A percentile compares a stretch with the other conserved stretches of the same genome.
phyloP scores from a whole-genome alignment of 805 yeast species.

The Yamadazyma kitorensis region DNA sequence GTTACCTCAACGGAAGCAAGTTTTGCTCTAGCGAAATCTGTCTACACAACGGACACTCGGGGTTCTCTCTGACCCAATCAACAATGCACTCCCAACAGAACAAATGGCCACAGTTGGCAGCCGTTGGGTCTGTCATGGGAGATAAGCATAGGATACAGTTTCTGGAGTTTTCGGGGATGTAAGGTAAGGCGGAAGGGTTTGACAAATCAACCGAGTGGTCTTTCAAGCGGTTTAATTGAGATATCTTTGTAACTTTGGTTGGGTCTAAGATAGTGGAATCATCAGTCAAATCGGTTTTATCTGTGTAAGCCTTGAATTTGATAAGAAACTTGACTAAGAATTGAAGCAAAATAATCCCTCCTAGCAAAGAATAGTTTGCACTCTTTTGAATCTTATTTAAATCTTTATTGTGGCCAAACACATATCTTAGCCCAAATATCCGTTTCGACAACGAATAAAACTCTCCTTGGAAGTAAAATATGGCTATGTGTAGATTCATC shows the following conservation, averaged over 20 bases:
- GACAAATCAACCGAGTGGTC: slow-evolving; percentile 40
- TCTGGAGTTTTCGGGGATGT: slow-evolving; percentile 67
- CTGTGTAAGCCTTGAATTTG: slow-evolving; percentile 25
- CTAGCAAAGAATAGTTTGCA: slow-evolving; percentile 77
- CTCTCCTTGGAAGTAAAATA: slow-evolving; percentile 79
- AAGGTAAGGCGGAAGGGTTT: slow-evolving; percentile 57
- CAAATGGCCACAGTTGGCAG: slow-evolving; percentile 87
- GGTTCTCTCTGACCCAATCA: slow-evolving; percentile 84
- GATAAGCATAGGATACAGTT: slow-evolving; percentile 83
- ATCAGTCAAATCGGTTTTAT: slow-evolving; percentile 14
- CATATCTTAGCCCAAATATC: slow-evolving; percentile 76
- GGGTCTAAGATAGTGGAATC: slow-evolving; percentile 12
- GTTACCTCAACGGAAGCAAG: slow-evolving; percentile 50
- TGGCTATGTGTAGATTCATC: slow-evolving; percentile 69
- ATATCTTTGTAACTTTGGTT: slow-evolving; percentile 4
- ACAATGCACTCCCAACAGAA: slow-evolving; percentile 91
- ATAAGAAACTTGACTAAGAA: slow-evolving; percentile 42
- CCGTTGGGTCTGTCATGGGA: slow-evolving; percentile 75
- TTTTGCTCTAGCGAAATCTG: slow-evolving; percentile 63
- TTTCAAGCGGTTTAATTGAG: slow-evolving; percentile 6
- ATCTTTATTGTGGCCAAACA: slow-evolving; percentile 59
- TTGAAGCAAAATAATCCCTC: slow-evolving; percentile 57
- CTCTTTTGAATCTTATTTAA: slow-evolving; percentile 32
- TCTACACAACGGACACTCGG: slow-evolving; percentile 91
- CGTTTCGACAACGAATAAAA: slow-evolving; percentile 80